Percentiles rank a stretch among this genome's conserved stretches.
These are phyloP conservation scores for Plasmodium ovale DNA, from an alignment of 169 alveolate species.

Conservation along the genomic window DNA sequence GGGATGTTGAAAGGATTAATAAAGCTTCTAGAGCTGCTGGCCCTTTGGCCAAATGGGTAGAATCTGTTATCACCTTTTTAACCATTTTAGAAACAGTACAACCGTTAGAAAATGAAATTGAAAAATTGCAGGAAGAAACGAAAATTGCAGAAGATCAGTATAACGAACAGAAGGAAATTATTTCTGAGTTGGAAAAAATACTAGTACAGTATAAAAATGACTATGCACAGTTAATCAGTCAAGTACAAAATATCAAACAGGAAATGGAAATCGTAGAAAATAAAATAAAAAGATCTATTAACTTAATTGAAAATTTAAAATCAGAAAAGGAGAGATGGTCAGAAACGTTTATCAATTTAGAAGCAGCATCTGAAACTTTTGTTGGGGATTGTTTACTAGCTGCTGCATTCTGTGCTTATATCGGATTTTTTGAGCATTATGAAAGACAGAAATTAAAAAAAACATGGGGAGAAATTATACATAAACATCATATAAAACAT, in stretches of 20 bases:
- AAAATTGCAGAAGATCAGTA: slow-evolving; percentile 89
- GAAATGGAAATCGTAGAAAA: slow-evolving; percentile 95
- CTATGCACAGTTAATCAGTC: slow-evolving; percentile 94
- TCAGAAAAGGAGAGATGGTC: slow-evolving; percentile 96
- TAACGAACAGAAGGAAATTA: slow-evolving; percentile 86
- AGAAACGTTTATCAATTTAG: slow-evolving; percentile 85
- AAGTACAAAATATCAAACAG: slow-evolving; percentile 92
- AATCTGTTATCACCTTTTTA: slow-evolving; percentile 90
- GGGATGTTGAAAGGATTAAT: slow-evolving; percentile 95
- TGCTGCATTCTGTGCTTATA: slow-evolving; percentile 95
- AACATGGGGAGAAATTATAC: slow-evolving; percentile 81
- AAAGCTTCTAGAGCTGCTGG: slow-evolving; percentile 98
- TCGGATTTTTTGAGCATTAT: slow-evolving; percentile 93
- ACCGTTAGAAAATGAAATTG: slow-evolving; percentile 96
- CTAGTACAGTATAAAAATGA: slow-evolving; percentile 93
- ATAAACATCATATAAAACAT: slow-evolving; percentile 80
- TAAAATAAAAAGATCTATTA: slow-evolving; percentile 93
- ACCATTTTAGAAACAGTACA: slow-evolving; percentile 93
- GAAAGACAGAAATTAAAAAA: slow-evolving; percentile 64
- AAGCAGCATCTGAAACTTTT: slow-evolving; percentile 81
- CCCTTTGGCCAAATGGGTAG: slow-evolving; percentile 97
- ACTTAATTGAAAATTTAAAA: slow-evolving; percentile 88
- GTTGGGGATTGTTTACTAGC: slow-evolving; percentile 96
- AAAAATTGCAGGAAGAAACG: slow-evolving; percentile 90
- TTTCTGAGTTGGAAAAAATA: slow-evolving; percentile 89